These are phyloP conservation scores for Quercus lobata DNA, from an alignment of 331 rosid species.

Conservation along the genomic window DNA sequence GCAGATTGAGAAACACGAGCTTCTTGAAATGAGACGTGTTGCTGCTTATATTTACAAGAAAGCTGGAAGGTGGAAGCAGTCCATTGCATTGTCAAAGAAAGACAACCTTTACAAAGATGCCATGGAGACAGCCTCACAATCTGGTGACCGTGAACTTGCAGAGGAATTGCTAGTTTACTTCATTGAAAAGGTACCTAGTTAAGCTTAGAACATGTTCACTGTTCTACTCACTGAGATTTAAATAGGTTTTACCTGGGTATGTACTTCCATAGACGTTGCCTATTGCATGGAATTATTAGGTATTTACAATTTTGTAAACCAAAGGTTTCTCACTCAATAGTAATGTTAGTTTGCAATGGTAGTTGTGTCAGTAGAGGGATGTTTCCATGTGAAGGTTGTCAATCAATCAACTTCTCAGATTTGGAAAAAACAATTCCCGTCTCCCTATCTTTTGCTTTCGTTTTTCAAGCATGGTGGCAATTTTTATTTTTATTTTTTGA, in stretches of 20 bases:
- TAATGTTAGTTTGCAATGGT: not conserved
- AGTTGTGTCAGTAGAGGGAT: not conserved
- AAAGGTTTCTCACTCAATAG: not conserved
- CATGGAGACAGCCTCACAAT: constrained; percentile 95
- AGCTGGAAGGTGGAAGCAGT: constrained; percentile 96
- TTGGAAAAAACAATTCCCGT: not conserved
- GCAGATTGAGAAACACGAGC: constrained; percentile 97
- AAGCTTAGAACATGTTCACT: not conserved
- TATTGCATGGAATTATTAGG: not conserved
- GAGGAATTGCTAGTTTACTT: constrained; percentile 93
- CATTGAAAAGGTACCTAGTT: constrained; percentile 73
- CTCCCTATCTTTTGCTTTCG: not conserved
- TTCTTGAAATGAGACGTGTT: constrained; percentile 93
- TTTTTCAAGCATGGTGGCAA: not conserved
- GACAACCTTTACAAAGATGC: constrained; percentile 94
- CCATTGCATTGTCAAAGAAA: constrained; percentile 90
- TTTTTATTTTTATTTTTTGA: not conserved
- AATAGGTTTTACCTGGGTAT: not conserved
- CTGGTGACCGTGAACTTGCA: constrained; percentile 93
- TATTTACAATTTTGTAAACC: not conserved
- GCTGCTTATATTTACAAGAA: constrained; percentile 95
- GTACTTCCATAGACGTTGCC: not conserved
- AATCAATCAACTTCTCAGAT: not conserved
- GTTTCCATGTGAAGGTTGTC: not conserved
- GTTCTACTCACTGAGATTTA: not conserved